Conservation (phyloP, 768 basidiomycete genomes). For the Pulveroboletus sp. region DNA sequence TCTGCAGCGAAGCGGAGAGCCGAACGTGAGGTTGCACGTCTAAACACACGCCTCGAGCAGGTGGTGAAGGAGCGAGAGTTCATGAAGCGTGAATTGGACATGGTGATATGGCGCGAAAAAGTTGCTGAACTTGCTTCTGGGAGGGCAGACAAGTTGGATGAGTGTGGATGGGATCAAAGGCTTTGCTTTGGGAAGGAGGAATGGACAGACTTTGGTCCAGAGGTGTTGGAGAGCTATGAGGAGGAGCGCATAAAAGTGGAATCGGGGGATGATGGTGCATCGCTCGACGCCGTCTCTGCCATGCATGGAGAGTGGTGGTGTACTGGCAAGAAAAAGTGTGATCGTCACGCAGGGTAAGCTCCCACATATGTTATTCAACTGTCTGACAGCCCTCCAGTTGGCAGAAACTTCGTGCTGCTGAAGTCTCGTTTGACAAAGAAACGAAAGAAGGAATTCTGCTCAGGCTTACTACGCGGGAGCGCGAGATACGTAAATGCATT, state of each 20-base stretch:
- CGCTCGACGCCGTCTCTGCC: slow-evolving; percentile 29
- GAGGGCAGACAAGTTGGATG: slow-evolving; percentile 56
- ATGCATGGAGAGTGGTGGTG: slow-evolving; percentile 71
- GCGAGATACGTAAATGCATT: slow-evolving; percentile 71
- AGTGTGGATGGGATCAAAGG: slow-evolving; percentile 88
- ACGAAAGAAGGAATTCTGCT: slow-evolving; percentile 62
- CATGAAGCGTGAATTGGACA: slow-evolving; percentile 64
- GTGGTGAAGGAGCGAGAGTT: slow-evolving; percentile 59
- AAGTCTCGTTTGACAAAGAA: slow-evolving; percentile 72
- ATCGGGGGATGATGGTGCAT: slow-evolving; percentile 35
- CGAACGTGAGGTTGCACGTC: slow-evolving; percentile 51
- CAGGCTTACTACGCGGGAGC: slow-evolving; percentile 69
- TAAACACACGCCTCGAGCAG: slow-evolving; percentile 51
- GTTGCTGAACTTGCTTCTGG: slow-evolving; percentile 63
- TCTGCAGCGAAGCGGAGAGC: slow-evolving; percentile 42
- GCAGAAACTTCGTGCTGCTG: slow-evolving; percentile 71
- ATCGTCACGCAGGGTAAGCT: slow-evolving; percentile 70
- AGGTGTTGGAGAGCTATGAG: slow-evolving; percentile 69
- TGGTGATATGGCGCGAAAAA: slow-evolving; percentile 64
- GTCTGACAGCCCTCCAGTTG: slow-evolving; percentile 44
- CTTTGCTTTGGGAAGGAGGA: slow-evolving; percentile 81
- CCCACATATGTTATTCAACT: neutral
- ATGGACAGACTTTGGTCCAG: slow-evolving; percentile 62
- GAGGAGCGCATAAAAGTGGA: slow-evolving; percentile 35
- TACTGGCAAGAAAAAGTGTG: slow-evolving; percentile 66